Evolutionary conservation across 1,139 yeast species (phyloP).

Genomic region (Candida sanyaensis): DNA sequence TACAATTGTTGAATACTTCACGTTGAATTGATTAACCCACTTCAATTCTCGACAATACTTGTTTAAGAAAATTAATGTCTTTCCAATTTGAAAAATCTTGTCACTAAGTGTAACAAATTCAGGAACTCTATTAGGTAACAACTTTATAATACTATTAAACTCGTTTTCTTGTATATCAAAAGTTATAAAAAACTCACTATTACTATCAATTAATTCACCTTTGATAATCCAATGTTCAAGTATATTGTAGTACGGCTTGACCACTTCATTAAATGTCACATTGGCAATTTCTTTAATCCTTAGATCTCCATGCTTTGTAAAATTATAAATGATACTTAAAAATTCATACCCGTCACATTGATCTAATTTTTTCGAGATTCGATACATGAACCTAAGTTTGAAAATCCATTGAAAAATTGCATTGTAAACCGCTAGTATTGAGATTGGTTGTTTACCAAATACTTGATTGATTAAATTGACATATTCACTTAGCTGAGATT

Average conservation of each 20-base stretch:
- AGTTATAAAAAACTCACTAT: slow-evolving; percentile 70
- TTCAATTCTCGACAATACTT: slow-evolving; percentile 53
- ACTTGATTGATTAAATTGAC: slow-evolving; percentile 55
- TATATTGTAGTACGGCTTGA: slow-evolving; percentile 64
- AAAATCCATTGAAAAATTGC: slow-evolving; percentile 48
- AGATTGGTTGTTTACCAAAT: slow-evolving; percentile 33
- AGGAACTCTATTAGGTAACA: slow-evolving; percentile 53
- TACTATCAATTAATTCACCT: slow-evolving; percentile 61
- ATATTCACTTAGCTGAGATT: slow-evolving; percentile 55
- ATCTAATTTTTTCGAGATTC: slow-evolving; percentile 37
- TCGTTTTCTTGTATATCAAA: slow-evolving; percentile 31
- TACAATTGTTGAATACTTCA: slow-evolving; percentile 36
- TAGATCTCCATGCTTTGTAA: slow-evolving; percentile 65
- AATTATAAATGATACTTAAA: slow-evolving; percentile 52
- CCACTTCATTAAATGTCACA: slow-evolving; percentile 48
- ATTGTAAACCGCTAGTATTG: slow-evolving; percentile 44
- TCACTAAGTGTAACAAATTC: slow-evolving; percentile 48
- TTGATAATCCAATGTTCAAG: slow-evolving; percentile 67
- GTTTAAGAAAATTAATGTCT: slow-evolving; percentile 68
- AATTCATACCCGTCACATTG: slow-evolving; percentile 53
- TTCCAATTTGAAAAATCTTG: slow-evolving; percentile 74
- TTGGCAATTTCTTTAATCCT: slow-evolving; percentile 45
- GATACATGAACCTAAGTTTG: slow-evolving; percentile 57
- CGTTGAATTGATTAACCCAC: slow-evolving; percentile 41
- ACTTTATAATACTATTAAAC: slow-evolving; percentile 39